Conservation (phyloP, 176 grass and related monocot genomes). For the Bromus sterilis region DNA sequence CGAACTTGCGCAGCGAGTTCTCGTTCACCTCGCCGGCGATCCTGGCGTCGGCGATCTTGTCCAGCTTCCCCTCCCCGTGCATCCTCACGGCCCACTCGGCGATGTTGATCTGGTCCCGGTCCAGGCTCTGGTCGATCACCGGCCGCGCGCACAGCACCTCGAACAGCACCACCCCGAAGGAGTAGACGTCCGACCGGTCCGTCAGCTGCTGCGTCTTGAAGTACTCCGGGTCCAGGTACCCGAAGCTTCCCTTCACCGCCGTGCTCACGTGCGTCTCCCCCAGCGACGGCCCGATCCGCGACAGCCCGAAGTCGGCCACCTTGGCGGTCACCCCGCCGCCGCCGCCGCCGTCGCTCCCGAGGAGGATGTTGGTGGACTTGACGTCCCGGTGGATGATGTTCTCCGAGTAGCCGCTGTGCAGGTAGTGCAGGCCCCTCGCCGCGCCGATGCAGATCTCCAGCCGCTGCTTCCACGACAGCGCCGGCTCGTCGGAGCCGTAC, state of each 20-base stretch:
- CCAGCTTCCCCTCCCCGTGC: slow-evolving; percentile 23
- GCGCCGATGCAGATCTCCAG: slow-evolving; percentile 61
- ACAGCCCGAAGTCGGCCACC: slow-evolving; percentile 75
- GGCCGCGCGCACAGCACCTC: slow-evolving; percentile 71
- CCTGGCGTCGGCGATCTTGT: slow-evolving; percentile 37
- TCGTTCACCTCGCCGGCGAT: slow-evolving; percentile 34
- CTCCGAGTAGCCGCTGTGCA: slow-evolving; percentile 39
- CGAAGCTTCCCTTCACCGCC: slow-evolving; percentile 61
- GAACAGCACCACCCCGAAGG: slow-evolving; percentile 65
- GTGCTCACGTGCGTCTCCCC: slow-evolving; percentile 56
- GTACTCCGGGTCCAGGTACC: slow-evolving; percentile 68
- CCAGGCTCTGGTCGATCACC: slow-evolving; percentile 53
- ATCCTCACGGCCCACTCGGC: slow-evolving; percentile 48
- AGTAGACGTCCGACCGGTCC: slow-evolving; percentile 75
- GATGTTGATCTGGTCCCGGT: slow-evolving; percentile 49
- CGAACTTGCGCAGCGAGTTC: slow-evolving; percentile 57
- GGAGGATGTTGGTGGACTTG: slow-evolving; percentile 80
- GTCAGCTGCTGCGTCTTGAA: slow-evolving; percentile 78
- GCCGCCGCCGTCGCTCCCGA: slow-evolving; percentile 30
- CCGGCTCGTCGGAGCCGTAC: slow-evolving; percentile 26
- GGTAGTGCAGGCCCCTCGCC: slow-evolving; percentile 51
- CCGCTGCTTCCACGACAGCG: slow-evolving; percentile 54
- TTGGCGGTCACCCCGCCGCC: slow-evolving; percentile 37
- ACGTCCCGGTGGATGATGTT: slow-evolving; percentile 83
- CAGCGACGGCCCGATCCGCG: slow-evolving; percentile 48